A percentile compares a stretch with the other conserved stretches of the same genome.
Evolutionary conservation across 2,329 filamentous ascomycete species (phyloP).

Genomic region (Monosporascus sp.): DNA sequence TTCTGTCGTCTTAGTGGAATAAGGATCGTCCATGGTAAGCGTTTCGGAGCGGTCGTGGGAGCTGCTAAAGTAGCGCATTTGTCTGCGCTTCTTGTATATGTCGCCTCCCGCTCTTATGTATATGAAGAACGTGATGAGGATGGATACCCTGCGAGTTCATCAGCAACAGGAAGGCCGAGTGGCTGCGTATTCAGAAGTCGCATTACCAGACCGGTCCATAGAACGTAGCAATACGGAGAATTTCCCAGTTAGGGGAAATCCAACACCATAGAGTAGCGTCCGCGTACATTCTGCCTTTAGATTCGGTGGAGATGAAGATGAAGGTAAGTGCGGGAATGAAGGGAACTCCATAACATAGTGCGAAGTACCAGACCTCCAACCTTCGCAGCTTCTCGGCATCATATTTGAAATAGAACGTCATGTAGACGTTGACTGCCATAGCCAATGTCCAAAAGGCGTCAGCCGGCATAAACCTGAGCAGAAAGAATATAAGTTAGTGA

Average conservation of each 20-base stretch:
- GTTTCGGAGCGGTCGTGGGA: constrained; percentile 36
- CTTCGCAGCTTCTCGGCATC: constrained; percentile 57
- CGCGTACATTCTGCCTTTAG: constrained; percentile 61
- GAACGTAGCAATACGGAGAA: constrained; percentile 68
- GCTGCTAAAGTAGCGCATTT: constrained; percentile 51
- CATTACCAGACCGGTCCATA: constrained; percentile 65
- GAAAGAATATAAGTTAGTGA: constrained; percentile 6
- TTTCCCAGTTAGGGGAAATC: constrained; percentile 62
- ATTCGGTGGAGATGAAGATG: constrained; percentile 54
- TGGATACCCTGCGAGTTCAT: constrained; percentile 46
- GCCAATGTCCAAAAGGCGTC: constrained; percentile 73
- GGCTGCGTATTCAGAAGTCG: not conserved
- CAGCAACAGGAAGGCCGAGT: not conserved
- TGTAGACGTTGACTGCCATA: constrained; percentile 79
- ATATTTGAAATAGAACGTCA: constrained; percentile 74
- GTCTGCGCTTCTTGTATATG: constrained; percentile 62
- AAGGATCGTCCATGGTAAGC: constrained; percentile 37
- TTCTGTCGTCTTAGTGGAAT: constrained; percentile 55
- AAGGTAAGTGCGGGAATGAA: constrained; percentile 63
- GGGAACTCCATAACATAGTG: constrained; percentile 68
- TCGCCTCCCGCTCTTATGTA: constrained; percentile 62
- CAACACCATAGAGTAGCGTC: constrained; percentile 79
- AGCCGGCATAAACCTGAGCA: constrained; percentile 68
- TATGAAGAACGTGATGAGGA: constrained; percentile 57
- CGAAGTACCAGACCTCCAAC: constrained; percentile 66